phyloP scores from a whole-genome alignment of 1,284 basidiomycete species.

The Trichosporon inkin region DNA sequence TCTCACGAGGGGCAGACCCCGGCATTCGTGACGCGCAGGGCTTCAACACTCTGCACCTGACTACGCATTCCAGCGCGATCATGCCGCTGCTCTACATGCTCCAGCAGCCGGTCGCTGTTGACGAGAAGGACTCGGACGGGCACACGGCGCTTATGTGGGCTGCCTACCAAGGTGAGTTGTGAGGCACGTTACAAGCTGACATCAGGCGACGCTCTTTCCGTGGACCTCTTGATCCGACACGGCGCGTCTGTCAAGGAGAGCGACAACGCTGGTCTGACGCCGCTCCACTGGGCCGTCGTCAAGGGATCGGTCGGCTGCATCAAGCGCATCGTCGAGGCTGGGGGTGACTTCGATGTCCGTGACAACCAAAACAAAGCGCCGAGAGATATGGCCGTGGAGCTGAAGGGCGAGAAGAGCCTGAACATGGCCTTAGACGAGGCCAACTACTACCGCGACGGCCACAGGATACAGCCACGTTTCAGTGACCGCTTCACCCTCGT shows the following conservation, averaged over 20 bases:
- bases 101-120: slow-evolving; percentile 83
- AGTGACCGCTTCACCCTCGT: slow-evolving; percentile 69
- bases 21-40: slow-evolving; percentile 87
- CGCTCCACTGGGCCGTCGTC: slow-evolving; percentile 98
- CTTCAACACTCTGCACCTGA: slow-evolving; percentile 92
- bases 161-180: slow-evolving; percentile 68
- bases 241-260: slow-evolving; percentile 71
- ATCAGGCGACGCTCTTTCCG: slow-evolving; percentile 73
- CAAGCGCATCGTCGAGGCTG: slow-evolving; percentile 74
- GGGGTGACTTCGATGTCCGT: slow-evolving; percentile 73
- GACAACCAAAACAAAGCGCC: slow-evolving; percentile 84
- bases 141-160: slow-evolving; percentile 99
- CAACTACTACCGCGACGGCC: slow-evolving; percentile 26
- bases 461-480: slow-evolving; percentile 34
- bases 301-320: slow-evolving; percentile 84
- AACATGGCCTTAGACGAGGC: slow-evolving; percentile 82
- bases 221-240: slow-evolving; percentile 83
- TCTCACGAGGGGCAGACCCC: slow-evolving; percentile 86
- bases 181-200: not conserved
- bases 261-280: slow-evolving; percentile 80
- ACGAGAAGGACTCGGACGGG: slow-evolving; percentile 82
- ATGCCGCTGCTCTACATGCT: slow-evolving; percentile 92
- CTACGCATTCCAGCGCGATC: slow-evolving; percentile 87
- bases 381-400: slow-evolving; percentile 87
- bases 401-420: slow-evolving; percentile 85